These are phyloP conservation scores for Mesostigma viride DNA, from an alignment of 139 green algal species.

Conservation along the genomic window DNA sequence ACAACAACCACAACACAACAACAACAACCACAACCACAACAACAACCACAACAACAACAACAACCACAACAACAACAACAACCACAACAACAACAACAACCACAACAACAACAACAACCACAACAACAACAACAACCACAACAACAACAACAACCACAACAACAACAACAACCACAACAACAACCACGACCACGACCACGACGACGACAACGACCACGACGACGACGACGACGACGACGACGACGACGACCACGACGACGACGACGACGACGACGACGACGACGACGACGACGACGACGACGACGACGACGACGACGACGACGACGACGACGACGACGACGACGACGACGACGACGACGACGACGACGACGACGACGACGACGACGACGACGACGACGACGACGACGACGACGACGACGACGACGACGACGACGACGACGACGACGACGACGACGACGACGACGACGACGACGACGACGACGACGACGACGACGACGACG, in stretches of 20 bases:
- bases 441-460: neutral
- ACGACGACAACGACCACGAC: neutral
- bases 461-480: neutral
- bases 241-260: neutral
- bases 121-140: no score
- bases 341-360: neutral
- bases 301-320: neutral
- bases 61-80: no score
- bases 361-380: neutral
- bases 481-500: neutral
- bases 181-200: no score
- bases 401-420: neutral
- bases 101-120: no score
- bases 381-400: neutral
- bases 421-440: neutral
- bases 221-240: neutral
- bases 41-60: no score
- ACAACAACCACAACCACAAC: no score
- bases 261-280: neutral
- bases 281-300: neutral
- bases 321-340: neutral
- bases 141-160: no score
- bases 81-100: no score
- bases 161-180: no score
- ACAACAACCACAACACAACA: no score